Conservation (phyloP, 2,329 filamentous ascomycete genomes). For the Fusarium anthophilum region DNA sequence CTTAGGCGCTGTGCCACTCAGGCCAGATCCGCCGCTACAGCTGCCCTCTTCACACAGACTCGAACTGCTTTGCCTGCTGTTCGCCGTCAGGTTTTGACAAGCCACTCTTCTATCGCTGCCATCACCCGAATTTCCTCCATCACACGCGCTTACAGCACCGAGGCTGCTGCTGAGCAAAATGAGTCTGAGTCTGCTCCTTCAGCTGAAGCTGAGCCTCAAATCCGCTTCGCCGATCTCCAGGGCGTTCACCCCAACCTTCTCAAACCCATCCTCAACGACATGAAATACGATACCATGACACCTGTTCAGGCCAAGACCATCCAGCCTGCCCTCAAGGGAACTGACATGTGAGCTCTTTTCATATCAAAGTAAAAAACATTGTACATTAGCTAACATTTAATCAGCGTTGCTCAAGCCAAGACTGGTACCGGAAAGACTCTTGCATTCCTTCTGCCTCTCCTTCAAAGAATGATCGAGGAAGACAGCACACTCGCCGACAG, state of each 20-base stretch:
- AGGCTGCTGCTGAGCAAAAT: conserved; percentile 45
- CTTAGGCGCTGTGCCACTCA: conserved; percentile 52
- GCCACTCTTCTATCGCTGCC: conserved; percentile 23
- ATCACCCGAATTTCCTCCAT: conserved; percentile 39
- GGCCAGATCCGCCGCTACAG: conserved; percentile 46
- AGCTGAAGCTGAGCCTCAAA: conserved; percentile 40
- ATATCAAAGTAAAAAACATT: not conserved
- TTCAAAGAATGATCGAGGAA: conserved; percentile 78
- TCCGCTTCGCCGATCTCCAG: conserved; percentile 57
- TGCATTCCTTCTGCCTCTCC: conserved; percentile 86
- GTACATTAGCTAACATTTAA: conserved; percentile 30
- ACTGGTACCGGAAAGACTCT: conserved; percentile 98
- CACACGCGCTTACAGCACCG: conserved; percentile 53
- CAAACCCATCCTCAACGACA: conserved; percentile 72
- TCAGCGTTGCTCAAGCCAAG: conserved; percentile 86
- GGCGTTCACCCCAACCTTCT: conserved; percentile 74
- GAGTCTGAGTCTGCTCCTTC: conserved; percentile 6
- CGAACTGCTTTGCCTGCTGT: conserved; percentile 40
- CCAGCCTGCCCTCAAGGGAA: conserved; percentile 78
- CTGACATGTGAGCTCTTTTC: conserved; percentile 75
- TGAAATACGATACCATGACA: conserved; percentile 88
- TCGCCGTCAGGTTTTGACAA: conserved; percentile 34
- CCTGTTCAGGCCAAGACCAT: conserved; percentile 90
- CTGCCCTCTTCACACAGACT: conserved; percentile 44
- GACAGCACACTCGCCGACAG: conserved; percentile 69